These are phyloP conservation scores for Stevia rebaudiana DNA, from an alignment of 140 eudicot species.

Conservation along the genomic window DNA sequence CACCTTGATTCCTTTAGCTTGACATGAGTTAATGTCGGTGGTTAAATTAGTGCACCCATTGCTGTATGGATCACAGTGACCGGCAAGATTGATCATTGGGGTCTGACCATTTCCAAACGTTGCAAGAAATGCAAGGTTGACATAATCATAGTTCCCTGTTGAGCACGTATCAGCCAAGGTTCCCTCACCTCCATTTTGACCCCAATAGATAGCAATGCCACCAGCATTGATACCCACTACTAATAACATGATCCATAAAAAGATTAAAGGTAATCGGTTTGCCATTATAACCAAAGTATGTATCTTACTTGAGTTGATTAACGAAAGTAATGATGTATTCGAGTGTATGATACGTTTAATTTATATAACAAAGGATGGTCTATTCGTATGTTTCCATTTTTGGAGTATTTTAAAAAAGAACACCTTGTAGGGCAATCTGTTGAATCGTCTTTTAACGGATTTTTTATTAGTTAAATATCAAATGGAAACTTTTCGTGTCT, in stretches of 20 bases:
- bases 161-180: constrained; percentile 35
- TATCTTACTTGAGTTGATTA: background rate
- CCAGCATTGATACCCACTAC: constrained; percentile 27
- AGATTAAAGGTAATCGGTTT: background rate
- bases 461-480: constrained; percentile 9
- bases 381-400: background rate
- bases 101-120: constrained; percentile 35
- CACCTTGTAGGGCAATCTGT: constrained; percentile 24
- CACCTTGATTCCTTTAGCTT: constrained; percentile 37
- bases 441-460: constrained; percentile 10
- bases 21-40: constrained; percentile 34
- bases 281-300: constrained; percentile 16
- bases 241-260: constrained; percentile 13
- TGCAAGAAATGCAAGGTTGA: constrained; percentile 33
- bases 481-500: too few relatives aligned
- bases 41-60: constrained; percentile 33
- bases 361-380: constrained; percentile 11
- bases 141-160: constrained; percentile 26
- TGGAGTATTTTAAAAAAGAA: background rate
- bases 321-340: constrained; percentile 4
- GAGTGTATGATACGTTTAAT: background rate
- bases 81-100: constrained; percentile 38
- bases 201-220: constrained; percentile 46
- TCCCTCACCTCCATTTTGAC: constrained; percentile 44
- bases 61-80: constrained; percentile 39